Conservation (phyloP, 2,329 filamentous ascomycete species). For the Didymella sp. region DNA sequence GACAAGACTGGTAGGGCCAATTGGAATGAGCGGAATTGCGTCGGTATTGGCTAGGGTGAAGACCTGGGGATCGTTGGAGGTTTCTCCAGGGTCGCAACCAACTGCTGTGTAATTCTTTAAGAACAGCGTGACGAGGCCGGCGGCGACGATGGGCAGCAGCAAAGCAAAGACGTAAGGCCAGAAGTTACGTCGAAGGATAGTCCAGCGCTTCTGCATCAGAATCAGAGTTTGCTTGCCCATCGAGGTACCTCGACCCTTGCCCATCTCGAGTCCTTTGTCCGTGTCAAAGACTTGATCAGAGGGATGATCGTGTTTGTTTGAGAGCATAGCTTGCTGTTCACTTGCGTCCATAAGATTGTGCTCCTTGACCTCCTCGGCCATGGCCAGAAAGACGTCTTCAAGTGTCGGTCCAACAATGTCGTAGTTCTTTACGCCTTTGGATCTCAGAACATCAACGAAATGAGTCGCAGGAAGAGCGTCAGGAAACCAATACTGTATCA, state of each 20-base stretch:
- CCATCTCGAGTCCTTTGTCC: slow-evolving; percentile 55
- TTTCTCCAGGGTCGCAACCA: slow-evolving; percentile 54
- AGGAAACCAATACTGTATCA: slow-evolving; percentile 74
- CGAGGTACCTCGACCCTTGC: slow-evolving; percentile 72
- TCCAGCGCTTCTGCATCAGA: slow-evolving; percentile 78
- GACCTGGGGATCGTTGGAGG: slow-evolving; percentile 41
- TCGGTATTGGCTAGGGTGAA: slow-evolving; percentile 38
- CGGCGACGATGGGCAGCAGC: slow-evolving; percentile 78
- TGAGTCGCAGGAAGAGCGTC: slow-evolving; percentile 73
- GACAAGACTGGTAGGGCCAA: slow-evolving; percentile 50
- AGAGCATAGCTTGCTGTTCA: slow-evolving; percentile 27
- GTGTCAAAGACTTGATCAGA: slow-evolving; percentile 41
- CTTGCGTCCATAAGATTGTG: slow-evolving; percentile 51
- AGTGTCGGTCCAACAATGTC: slow-evolving; percentile 88
- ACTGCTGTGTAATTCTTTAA: slow-evolving; percentile 64
- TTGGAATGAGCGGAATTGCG: slow-evolving; percentile 45
- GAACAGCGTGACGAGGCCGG: slow-evolving; percentile 80
- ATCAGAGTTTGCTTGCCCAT: slow-evolving; percentile 74
- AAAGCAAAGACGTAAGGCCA: slow-evolving; percentile 78
- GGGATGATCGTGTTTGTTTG: slow-evolving; percentile 27
- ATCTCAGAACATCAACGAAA: slow-evolving; percentile 74
- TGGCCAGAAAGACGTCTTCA: slow-evolving; percentile 87
- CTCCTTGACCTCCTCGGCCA: slow-evolving; percentile 78
- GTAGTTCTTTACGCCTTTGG: slow-evolving; percentile 73
- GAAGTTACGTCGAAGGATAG: slow-evolving; percentile 78